These are phyloP conservation scores for Ascosphaera apis DNA, from an alignment of 2,329 filamentous ascomycete species.

Conservation along the genomic window DNA sequence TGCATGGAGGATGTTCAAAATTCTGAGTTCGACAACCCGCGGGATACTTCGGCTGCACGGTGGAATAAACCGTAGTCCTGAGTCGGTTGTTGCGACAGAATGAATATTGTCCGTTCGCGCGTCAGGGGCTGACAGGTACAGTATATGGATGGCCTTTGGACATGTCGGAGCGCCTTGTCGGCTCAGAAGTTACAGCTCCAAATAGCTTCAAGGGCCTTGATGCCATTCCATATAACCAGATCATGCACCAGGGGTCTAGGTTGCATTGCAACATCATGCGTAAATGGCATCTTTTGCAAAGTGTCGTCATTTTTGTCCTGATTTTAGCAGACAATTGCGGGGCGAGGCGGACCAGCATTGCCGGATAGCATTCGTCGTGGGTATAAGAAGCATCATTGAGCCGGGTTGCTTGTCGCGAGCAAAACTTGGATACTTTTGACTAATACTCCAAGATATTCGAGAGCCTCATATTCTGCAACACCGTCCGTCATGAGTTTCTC, in stretches of 20 bases:
- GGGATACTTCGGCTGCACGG: no score
- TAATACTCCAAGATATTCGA: not conserved
- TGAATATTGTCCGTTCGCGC: no score
- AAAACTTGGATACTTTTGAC: not conserved
- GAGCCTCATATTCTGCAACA: not conserved
- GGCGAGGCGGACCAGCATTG: not conserved
- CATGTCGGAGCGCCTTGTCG: not conserved
- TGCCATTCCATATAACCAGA: not conserved
- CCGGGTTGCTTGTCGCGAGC: not conserved
- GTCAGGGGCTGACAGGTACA: no score
- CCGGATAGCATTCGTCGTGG: not conserved
- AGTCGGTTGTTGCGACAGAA: no score
- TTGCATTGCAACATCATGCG: no score
- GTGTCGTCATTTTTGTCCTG: no score
- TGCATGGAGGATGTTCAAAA: no score
- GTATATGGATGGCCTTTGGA: no score
- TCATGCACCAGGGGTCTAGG: no score
- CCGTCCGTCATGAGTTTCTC: slow-evolving; percentile 21
- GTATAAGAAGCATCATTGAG: not conserved
- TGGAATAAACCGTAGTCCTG: no score
- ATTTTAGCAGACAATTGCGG: not conserved
- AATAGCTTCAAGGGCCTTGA: not conserved
- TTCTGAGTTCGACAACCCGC: no score
- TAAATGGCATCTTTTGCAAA: no score
- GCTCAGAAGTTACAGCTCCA: not conserved